A percentile compares a stretch with the other conserved stretches of the same genome.
These are phyloP conservation scores for Pseudonectria foliicola DNA, from an alignment of 2,329 filamentous ascomycete species.

Conservation along the genomic window DNA sequence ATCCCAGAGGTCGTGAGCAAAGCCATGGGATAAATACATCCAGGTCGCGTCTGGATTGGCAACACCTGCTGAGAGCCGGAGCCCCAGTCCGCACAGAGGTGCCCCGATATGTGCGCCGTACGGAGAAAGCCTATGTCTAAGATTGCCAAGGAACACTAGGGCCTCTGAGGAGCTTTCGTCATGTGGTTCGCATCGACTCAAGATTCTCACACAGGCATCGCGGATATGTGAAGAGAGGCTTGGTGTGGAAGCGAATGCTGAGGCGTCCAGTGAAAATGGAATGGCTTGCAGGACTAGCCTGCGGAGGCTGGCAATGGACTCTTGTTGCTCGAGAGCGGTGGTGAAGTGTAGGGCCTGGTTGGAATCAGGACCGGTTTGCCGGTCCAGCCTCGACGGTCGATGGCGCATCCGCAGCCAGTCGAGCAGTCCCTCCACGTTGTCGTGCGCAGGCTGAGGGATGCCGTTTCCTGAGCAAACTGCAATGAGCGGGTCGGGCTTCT, in stretches of 20 bases:
- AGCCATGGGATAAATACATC: conserved; percentile 20
- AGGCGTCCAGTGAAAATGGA: conserved; percentile 12
- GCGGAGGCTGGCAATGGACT: conserved; percentile 22
- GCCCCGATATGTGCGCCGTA: conserved; percentile 17
- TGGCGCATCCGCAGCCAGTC: conserved; percentile 30
- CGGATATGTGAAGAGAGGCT: conserved; percentile 17
- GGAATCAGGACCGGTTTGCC: conserved; percentile 1
- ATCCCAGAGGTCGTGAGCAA: conserved; percentile 10
- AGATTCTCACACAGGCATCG: conserved; percentile 15
- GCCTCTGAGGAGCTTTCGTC: conserved; percentile 9
- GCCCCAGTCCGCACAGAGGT: conserved; percentile 23
- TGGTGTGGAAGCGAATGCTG: conserved; percentile 7
- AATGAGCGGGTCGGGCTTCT: conserved; percentile 9
- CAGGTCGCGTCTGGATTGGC: conserved; percentile 16
- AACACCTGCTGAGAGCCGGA: conserved; percentile 24
- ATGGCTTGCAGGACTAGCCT: conserved; percentile 25
- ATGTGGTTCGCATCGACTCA: conserved; percentile 5
- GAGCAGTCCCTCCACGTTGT: conserved; percentile 26
- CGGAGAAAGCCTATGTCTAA: conserved; percentile 27
- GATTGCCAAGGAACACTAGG: conserved; percentile 35
- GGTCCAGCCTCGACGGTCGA: conserved; percentile 6
- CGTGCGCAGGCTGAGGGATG: conserved; percentile 8
- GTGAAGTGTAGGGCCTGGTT: conserved; percentile 10
- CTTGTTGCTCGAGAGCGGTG: conserved; percentile 14
- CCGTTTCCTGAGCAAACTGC: conserved; percentile 15